Conservation (phyloP, 1,284 basidiomycete genomes). For the Phenoliferia sp. region DNA sequence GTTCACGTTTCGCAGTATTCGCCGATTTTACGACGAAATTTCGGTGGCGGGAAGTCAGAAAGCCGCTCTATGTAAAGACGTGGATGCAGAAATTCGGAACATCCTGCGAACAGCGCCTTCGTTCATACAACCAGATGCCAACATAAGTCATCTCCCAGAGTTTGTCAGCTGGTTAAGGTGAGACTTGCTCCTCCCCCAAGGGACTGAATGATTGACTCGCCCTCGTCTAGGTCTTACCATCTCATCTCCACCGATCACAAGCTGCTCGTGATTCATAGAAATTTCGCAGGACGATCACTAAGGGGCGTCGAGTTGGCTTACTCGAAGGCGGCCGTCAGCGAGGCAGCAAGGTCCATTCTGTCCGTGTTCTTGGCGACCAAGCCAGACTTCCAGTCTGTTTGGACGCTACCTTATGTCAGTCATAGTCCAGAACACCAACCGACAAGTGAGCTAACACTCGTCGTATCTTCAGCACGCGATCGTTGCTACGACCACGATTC, state of each 20-base stretch:
- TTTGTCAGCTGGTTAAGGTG: constrained; percentile 10
- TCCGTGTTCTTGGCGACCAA: constrained; percentile 13
- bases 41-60: neutral
- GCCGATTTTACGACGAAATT: constrained; percentile 26
- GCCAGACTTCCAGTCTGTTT: constrained; percentile 3
- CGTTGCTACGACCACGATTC: constrained; percentile 21
- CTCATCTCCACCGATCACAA: neutral
- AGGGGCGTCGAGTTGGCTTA: constrained; percentile 15
- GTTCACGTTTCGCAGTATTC: neutral
- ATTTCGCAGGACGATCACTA: constrained; percentile 18
- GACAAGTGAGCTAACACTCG: neutral
- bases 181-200: too few species aligned
- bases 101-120: constrained; percentile 17
- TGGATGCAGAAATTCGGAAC: constrained; percentile 14
- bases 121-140: constrained; percentile 8
- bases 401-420: constrained; percentile 1
- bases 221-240: too few species aligned
- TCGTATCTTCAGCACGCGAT: constrained; percentile 32
- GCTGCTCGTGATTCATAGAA: neutral
- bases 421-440: neutral
- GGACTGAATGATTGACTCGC: too few species aligned
- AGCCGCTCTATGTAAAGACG: constrained; percentile 17
- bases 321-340: constrained; percentile 17
- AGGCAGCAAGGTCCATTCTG: constrained; percentile 22
- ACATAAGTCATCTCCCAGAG: constrained; percentile 2